phyloP scores from a whole-genome alignment of 805 yeast species.

The Ascoidea tarda region DNA sequence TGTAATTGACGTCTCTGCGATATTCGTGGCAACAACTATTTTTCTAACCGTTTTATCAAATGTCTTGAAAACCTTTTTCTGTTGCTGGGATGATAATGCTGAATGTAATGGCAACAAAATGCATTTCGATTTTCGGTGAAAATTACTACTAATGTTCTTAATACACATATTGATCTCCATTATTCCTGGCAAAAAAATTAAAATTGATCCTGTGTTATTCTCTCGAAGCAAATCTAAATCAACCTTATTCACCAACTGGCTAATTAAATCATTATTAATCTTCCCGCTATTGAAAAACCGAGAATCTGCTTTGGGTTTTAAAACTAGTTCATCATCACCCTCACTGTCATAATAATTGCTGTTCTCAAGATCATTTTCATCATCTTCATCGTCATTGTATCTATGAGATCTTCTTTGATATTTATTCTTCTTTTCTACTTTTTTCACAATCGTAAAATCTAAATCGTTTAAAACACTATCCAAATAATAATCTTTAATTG shows the following conservation, averaged over 20 bases:
- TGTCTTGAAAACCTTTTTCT: slow-evolving; percentile 51
- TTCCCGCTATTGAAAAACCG: slow-evolving; percentile 50
- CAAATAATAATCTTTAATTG: slow-evolving; percentile 65
- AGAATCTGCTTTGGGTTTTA: slow-evolving; percentile 51
- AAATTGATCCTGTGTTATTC: slow-evolving; percentile 51
- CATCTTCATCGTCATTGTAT: slow-evolving; percentile 12
- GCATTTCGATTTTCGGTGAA: slow-evolving; percentile 12
- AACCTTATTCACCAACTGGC: slow-evolving; percentile 36
- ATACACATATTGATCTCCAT: slow-evolving; percentile 69
- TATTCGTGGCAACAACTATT: slow-evolving; percentile 79
- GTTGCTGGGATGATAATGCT: slow-evolving; percentile 72
- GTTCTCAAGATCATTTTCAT: slow-evolving; percentile 9
- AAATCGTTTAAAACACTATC: slow-evolving; percentile 47
- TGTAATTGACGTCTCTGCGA: slow-evolving; percentile 95
- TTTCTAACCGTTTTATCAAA: slow-evolving; percentile 49
- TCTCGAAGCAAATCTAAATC: slow-evolving; percentile 31
- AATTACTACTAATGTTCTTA: slow-evolving; percentile 16
- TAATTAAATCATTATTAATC: slow-evolving; percentile 63
- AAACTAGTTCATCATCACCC: slow-evolving; percentile 9
- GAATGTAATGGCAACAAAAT: slow-evolving; percentile 70
- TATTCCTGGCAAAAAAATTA: slow-evolving; percentile 83
- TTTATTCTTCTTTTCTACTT: slow-evolving; percentile 11
- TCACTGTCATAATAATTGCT: slow-evolving; percentile 12
- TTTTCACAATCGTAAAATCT: slow-evolving; percentile 34
- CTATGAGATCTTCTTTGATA: slow-evolving; percentile 7